Percentiles rank a stretch among this genome's conserved stretches.
Conservation (phyloP, 2,329 filamentous ascomycete genomes). For the Colletotrichum sp. region DNA sequence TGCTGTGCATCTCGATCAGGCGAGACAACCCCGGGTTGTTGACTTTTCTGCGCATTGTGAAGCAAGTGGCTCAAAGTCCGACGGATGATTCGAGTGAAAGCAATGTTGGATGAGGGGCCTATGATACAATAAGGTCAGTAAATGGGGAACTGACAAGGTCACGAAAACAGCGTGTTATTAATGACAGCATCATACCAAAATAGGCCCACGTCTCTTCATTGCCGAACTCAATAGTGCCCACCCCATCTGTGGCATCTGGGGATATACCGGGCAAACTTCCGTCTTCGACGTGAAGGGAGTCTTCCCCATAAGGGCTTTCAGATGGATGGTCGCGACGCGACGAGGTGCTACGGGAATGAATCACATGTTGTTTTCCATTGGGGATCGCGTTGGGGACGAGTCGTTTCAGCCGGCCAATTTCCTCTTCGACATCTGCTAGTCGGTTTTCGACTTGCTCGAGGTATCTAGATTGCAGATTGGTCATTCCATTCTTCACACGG, state of each 20-base stretch:
- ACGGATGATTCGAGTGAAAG: constrained; percentile 24
- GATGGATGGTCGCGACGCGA: background rate
- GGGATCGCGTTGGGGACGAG: background rate
- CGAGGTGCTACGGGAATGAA: background rate
- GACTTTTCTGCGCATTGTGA: background rate
- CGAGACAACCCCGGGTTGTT: background rate
- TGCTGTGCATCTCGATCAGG: background rate
- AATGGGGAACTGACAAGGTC: background rate
- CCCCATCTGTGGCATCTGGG: constrained; percentile 25
- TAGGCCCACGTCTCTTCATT: constrained; percentile 23
- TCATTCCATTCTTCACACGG: background rate
- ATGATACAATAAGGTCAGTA: background rate
- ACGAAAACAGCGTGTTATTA: background rate
- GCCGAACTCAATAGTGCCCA: constrained; percentile 26
- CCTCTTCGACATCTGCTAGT: constrained; percentile 22
- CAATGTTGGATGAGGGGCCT: constrained; percentile 28
- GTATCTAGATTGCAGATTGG: constrained; percentile 1
- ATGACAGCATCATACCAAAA: constrained; percentile 20
- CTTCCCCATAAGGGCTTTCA: background rate
- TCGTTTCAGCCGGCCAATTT: constrained; percentile 20
- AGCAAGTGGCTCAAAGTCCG: constrained; percentile 17
- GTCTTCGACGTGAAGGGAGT: constrained; percentile 11
- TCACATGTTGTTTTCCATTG: background rate
- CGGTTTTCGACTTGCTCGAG: constrained; percentile 23
- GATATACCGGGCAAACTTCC: constrained; percentile 15